Evolutionary conservation across 257 asterid genomes (phyloP).

Genomic region (Schizonepeta tenuifolia): DNA sequence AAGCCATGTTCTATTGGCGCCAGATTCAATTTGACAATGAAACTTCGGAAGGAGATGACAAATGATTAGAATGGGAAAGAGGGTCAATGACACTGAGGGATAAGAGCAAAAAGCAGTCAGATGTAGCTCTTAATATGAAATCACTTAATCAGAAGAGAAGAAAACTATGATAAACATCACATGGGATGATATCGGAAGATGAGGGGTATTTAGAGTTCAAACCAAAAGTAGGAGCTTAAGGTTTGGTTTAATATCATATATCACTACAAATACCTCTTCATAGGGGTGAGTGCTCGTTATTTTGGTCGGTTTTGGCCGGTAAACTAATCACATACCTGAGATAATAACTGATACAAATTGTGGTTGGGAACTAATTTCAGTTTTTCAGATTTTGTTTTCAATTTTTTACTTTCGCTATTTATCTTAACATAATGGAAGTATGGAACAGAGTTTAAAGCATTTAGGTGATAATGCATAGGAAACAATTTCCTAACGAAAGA

Average conservation of each 20-base stretch:
- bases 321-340: too few relatives aligned
- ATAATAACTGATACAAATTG: too few relatives aligned
- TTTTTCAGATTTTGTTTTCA: too few relatives aligned
- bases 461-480: slow-evolving; percentile 5
- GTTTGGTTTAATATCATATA: not conserved
- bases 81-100: not conserved
- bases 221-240: not conserved
- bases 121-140: not conserved
- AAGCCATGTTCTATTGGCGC: slow-evolving; percentile 1
- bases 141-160: not conserved
- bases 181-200: not conserved
- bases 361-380: too few relatives aligned
- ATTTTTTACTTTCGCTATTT: not conserved
- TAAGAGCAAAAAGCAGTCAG: too few relatives aligned
- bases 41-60: not conserved
- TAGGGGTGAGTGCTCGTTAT: too few relatives aligned
- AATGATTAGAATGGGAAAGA: not conserved
- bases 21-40: not conserved
- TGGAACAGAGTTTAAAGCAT: not conserved
- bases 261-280: not conserved
- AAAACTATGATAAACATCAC: not conserved
- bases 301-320: too few relatives aligned
- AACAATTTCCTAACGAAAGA: not conserved
- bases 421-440: not conserved
- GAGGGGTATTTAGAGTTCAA: slow-evolving; percentile 1